Evolutionary conservation across 352 stramenopile species (phyloP), one percentile per base, ranked within the genome.

Genomic region (Pythium coloratum): DNA sequence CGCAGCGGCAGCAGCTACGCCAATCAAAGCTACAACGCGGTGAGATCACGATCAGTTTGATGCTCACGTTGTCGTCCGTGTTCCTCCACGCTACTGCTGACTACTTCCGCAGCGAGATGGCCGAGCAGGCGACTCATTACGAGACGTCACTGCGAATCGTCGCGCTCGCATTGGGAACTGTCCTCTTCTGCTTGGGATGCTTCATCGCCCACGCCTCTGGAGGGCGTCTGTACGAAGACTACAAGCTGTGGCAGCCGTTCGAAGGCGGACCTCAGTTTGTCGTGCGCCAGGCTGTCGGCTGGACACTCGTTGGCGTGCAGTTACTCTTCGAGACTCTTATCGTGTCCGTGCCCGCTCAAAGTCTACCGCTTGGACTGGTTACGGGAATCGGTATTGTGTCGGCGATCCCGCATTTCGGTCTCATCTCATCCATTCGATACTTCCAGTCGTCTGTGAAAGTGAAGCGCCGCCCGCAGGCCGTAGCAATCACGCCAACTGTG

Each of bases 311-410:
- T 26, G 76, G 67, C 12, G 68, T 88, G 3, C 70, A 85, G 49
- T 47, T 84, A 2, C 66, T 88, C 0, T 85, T 86, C n/a, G 77
- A 86, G 50, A 78, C 72, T 20, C 47, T 88, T 0, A 61, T 80
- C 7, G 57, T 85, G 2, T 80, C 68, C 4, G 51, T 81, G 3
- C 62, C 76, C 20, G 51, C 67, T 9, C 47, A 70, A 28, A 62
- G 58, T 18, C 24, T 78, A 9, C 74, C 75, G 2, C 55, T 53
- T 12, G 77, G 80, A 7, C 51, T 78, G 2, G 55, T 76, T 38
- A 80, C 69, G 30, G 32, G 72, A 8, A 69, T 84, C 12, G 77
- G 80, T 0, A 12, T 77, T 4, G 76, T 81, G 18, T 64, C 57
- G 1, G 30, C 83, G 0, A 65, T 83, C 6, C 77, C 80, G 4